These are phyloP conservation scores for Hypoxylon perforatum DNA, from an alignment of 495 filamentous ascomycete genomes.

Conservation along the genomic window DNA sequence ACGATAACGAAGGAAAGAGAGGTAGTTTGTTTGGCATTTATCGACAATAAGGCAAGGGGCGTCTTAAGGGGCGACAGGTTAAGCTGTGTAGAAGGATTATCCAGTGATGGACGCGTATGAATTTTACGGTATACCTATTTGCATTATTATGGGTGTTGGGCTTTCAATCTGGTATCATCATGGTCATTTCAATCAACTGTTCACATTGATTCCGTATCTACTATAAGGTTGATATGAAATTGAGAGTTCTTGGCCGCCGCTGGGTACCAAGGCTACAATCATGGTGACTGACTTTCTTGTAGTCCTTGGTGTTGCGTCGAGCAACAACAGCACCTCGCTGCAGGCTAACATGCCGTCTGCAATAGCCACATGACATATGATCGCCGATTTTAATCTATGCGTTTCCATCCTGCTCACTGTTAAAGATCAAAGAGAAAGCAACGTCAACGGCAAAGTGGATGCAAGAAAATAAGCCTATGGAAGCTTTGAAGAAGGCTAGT, in stretches of 20 bases:
- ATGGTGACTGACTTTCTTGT: too few species aligned
- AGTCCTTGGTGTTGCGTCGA: too few species aligned
- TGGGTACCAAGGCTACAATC: too few species aligned
- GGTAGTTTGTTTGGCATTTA: not conserved
- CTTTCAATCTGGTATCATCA: too few species aligned
- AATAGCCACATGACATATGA: not conserved
- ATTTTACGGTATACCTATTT: too few species aligned
- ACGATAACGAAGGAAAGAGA: too few species aligned
- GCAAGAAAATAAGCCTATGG: slow-evolving; percentile 18
- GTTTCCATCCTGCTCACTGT: not conserved
- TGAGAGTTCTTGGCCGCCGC: slow-evolving; percentile 7
- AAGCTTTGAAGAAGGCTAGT: slow-evolving; percentile 32
- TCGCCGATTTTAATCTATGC: not conserved
- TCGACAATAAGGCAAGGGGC: too few species aligned
- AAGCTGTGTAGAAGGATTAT: not conserved
- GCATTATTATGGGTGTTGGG: too few species aligned
- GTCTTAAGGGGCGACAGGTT: not conserved
- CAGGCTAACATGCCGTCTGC: too few species aligned
- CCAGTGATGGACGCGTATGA: not conserved
- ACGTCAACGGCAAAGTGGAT: slow-evolving; percentile 10
- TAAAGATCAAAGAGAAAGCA: not conserved
- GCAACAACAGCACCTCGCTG: too few species aligned
- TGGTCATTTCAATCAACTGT: too few species aligned
- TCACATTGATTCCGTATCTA: too few species aligned
- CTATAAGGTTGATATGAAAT: not conserved